Percentiles rank a stretch among this genome's conserved stretches.
phyloP scores from a whole-genome alignment of 345 rosid genomes.

The Erodium maritimum region DNA sequence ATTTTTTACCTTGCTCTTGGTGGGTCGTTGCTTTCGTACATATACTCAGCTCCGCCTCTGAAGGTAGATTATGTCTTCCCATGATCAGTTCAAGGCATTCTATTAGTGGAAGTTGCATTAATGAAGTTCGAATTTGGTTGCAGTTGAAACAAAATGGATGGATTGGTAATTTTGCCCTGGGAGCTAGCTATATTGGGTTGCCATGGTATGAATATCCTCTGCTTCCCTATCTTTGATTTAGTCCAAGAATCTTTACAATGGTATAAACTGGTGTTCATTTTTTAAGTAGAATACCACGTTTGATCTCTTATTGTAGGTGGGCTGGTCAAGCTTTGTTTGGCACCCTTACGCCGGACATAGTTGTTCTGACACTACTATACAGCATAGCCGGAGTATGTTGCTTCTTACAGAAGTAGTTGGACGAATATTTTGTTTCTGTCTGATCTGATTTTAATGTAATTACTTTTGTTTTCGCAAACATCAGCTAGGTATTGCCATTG shows the following conservation, averaged over 20 bases:
- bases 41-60: slow-evolving; percentile 97
- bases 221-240: not conserved
- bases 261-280: not conserved
- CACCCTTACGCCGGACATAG: slow-evolving; percentile 80
- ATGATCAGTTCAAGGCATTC: slow-evolving; percentile 2
- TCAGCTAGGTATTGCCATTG: slow-evolving; percentile 91
- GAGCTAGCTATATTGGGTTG: slow-evolving; percentile 93
- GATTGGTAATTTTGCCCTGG: slow-evolving; percentile 91
- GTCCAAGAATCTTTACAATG: not conserved
- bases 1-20: slow-evolving; percentile 87
- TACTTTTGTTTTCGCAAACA: slow-evolving; percentile 10
- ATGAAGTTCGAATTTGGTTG: slow-evolving; percentile 15
- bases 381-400: slow-evolving; percentile 88
- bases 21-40: slow-evolving; percentile 88
- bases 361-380: slow-evolving; percentile 87
- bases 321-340: slow-evolving; percentile 99
- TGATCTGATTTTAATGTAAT: not conserved
- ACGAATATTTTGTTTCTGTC: not conserved
- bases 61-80: slow-evolving; percentile 42
- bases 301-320: slow-evolving; percentile 54
- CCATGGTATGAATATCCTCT: slow-evolving; percentile 53
- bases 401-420: not conserved
- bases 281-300: slow-evolving; percentile 2
- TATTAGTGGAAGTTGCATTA: slow-evolving; percentile 9
- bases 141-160: slow-evolving; percentile 99